Percentiles rank a stretch among this genome's conserved stretches.
These are phyloP conservation scores for Pelargonium hybrid DNA, from an alignment of 441 rosid genomes.

Conservation along the genomic window DNA sequence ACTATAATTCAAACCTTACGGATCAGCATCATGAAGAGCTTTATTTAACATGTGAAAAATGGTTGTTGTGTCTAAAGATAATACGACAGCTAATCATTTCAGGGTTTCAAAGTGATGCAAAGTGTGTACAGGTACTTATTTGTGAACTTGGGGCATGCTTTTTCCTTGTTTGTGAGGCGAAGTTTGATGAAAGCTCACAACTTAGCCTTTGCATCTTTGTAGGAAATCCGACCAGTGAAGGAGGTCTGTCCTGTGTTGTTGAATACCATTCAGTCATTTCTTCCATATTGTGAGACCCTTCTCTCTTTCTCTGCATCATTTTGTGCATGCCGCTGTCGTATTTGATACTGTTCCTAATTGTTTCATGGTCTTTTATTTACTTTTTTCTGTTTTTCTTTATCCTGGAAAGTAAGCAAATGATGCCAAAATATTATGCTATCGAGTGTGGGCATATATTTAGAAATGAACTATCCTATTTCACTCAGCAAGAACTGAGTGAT, in stretches of 20 bases:
- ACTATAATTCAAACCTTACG: slow-evolving; percentile 37
- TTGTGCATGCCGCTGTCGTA: not conserved
- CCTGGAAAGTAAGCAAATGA: not conserved
- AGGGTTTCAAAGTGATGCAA: slow-evolving; percentile 85
- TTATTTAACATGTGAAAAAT: slow-evolving; percentile 78
- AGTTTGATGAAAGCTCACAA: not conserved
- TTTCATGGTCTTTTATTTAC: not conserved
- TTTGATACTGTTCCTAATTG: not conserved
- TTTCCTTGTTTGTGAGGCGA: not conserved
- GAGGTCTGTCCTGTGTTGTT: slow-evolving; percentile 79
- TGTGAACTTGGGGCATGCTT: slow-evolving; percentile 11
- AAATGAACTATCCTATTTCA: not conserved
- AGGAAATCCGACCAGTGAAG: slow-evolving; percentile 86
- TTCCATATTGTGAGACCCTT: slow-evolving; percentile 72
- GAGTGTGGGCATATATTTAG: not conserved
- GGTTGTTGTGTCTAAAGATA: slow-evolving; percentile 86
- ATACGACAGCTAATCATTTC: slow-evolving; percentile 73
- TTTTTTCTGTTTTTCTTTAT: not conserved
- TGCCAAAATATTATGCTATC: too few relatives aligned
- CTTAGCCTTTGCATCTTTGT: slow-evolving; percentile 15
- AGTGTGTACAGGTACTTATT: slow-evolving; percentile 54
- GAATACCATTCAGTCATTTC: slow-evolving; percentile 70
- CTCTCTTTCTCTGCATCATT: not conserved
- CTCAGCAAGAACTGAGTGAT: not conserved
- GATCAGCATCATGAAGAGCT: slow-evolving; percentile 73